Evolutionary conservation across 805 yeast genomes (phyloP), one percentile per base, ranked within the genome.

Genomic region (Cyberlindnera mississippiensis): DNA sequence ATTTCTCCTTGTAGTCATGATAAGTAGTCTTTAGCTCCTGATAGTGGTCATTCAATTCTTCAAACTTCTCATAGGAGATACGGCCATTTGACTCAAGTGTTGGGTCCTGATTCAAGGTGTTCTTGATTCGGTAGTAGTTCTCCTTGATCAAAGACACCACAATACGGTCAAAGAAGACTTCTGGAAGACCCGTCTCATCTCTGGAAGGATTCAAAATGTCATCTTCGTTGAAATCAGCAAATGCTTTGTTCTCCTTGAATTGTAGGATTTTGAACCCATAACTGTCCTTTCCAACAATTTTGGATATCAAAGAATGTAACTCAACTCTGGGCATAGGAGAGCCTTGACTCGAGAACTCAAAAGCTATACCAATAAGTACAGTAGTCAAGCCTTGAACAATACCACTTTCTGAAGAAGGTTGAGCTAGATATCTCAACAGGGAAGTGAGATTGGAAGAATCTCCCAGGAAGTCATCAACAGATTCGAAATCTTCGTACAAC

Each of bases 151-250:
- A 64, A 4, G 66, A 67, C 3, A 85, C 79, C 57, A 87, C 87
- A 3, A 71, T 63, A 0, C 74, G 58, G 44, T 81, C 82, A 56
- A 93, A 83, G 53, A 75, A 88, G 1, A 91, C 84, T 44, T 79
- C 77, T 0, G 98, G 99, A 32, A 91, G 71, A 1, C 99, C 99
- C 1, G 95, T 80, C 2, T 79, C 82, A 57, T 88, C 96, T 48
- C 75, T 73, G 4, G 69, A 68, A 2, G 81, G 76, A 14, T 69
- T 66, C 18, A 76, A 60, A 20, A 76, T 66, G 17, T 68, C 66
- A 2, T 71, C 72, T 4, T 70, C 73, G n/a, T 73, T 78, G 48
- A 76, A 83, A 41, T 76, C 73, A 9, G 74, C 69, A 53, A 88
- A 78, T 6, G 64, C 54, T 0, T 74, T 59, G 43, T 71, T 68